Conservation (phyloP, 108 stramenopile genomes). For the Cylindrotheca fusiformis region DNA sequence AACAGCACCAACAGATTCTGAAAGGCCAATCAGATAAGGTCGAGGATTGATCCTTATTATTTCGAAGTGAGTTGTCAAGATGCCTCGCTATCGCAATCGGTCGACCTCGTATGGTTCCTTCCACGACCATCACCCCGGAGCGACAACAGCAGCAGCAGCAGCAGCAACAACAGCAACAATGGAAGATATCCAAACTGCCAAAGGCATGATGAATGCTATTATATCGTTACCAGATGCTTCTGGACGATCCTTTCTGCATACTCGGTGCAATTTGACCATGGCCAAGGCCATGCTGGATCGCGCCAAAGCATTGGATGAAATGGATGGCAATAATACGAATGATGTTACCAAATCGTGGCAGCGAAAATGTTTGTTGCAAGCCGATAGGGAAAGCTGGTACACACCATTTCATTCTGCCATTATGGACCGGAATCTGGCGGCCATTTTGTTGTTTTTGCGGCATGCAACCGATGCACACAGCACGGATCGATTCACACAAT, state of each 20-base stretch:
- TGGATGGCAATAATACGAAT: not conserved
- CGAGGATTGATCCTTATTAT: too few relatives aligned
- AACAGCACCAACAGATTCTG: too few relatives aligned
- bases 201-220: conserved; percentile 7
- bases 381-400: conserved; percentile 62
- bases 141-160: not conserved
- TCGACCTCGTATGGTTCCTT: not conserved
- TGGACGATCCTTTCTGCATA: conserved; percentile 24
- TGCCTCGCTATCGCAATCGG: not conserved
- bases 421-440: conserved; percentile 41
- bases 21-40: too few relatives aligned
- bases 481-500: conserved; percentile 19
- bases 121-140: not conserved
- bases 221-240: conserved; percentile 24
- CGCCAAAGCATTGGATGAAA: conserved; percentile 20
- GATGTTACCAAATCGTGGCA: conserved; percentile 2
- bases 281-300: conserved; percentile 30
- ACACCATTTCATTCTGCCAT: conserved; percentile 70
- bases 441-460: conserved; percentile 51
- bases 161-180: not conserved
- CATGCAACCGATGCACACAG: conserved; percentile 20
- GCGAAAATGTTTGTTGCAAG: conserved; percentile 18
- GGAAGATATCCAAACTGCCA: conserved; percentile 12
- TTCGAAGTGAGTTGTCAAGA: too few relatives aligned
- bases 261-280: conserved; percentile 7